phyloP scores from a whole-genome alignment of 306 rosid species.

The Vigna trinervia region DNA sequence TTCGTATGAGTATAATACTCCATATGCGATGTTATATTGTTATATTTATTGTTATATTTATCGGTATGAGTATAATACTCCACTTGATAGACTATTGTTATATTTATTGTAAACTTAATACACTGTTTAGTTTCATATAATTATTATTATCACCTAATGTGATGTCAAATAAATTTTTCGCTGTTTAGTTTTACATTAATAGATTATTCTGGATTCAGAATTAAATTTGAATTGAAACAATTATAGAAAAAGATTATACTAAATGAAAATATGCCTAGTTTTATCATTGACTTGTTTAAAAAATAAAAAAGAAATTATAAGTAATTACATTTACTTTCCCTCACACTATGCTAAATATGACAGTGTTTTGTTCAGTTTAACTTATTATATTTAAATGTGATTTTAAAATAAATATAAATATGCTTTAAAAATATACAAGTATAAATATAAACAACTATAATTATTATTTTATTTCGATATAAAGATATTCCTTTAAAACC shows the following conservation, averaged over 20 bases:
- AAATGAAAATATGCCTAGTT: too few species aligned
- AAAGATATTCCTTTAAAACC: too few species aligned
- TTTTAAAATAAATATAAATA: too few species aligned
- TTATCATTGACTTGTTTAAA: too few species aligned
- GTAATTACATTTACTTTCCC: too few species aligned
- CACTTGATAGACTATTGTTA: not conserved
- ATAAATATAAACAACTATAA: too few species aligned
- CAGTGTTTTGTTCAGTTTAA: too few species aligned
- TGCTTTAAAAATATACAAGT: too few species aligned
- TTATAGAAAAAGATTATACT: not conserved
- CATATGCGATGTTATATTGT: not conserved
- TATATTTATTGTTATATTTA: not conserved
- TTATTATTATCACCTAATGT: not conserved
- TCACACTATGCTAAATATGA: too few species aligned
- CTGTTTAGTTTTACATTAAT: not conserved
- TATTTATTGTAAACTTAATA: not conserved
- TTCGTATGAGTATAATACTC: not conserved
- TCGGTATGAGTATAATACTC: not conserved
- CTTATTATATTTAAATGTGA: too few species aligned
- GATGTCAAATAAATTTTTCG: not conserved
- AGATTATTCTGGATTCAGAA: not conserved
- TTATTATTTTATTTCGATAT: too few species aligned
- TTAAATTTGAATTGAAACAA: not conserved
- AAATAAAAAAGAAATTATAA: too few species aligned
- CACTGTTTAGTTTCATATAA: not conserved